Conservation (phyloP, 2,329 filamentous ascomycete genomes). For the Sarocladium kiliense region DNA sequence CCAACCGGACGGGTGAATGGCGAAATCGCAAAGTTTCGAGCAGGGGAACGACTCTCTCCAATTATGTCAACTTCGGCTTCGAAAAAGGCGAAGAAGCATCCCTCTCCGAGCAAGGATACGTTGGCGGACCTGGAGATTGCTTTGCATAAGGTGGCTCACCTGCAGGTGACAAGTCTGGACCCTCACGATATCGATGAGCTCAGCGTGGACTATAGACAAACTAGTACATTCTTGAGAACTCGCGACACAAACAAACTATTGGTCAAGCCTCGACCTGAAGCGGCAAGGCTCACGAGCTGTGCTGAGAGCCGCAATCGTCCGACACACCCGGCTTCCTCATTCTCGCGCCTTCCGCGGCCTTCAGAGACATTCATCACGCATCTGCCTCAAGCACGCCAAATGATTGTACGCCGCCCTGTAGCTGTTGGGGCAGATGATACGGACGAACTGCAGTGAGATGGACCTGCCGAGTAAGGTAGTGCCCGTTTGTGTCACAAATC, state of each 20-base stretch:
- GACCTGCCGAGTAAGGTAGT: too few relatives aligned
- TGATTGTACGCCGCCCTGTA: neutral
- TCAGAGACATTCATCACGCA: neutral
- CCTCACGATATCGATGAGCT: constrained; percentile 26
- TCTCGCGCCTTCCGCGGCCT: too few relatives aligned
- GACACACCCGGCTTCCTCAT: too few relatives aligned
- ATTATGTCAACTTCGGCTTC: neutral
- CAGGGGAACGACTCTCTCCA: neutral
- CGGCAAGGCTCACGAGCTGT: neutral
- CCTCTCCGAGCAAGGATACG: constrained; percentile 37
- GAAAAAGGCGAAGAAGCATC: constrained; percentile 33
- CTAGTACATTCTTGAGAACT: constrained; percentile 13
- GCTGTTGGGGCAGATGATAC: neutral
- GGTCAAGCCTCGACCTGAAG: constrained; percentile 5
- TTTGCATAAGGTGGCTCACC: constrained; percentile 25
- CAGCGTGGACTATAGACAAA: neutral
- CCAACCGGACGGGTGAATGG: neutral
- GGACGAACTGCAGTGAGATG: neutral
- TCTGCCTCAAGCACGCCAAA: neutral
- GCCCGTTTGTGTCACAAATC: too few relatives aligned
- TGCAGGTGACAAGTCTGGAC: constrained; percentile 14
- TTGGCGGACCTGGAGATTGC: constrained; percentile 32
- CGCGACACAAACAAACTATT: constrained; percentile 25
- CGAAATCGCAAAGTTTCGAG: too few relatives aligned
- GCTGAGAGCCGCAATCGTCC: too few relatives aligned